Conservation (phyloP, 352 stramenopile genomes). For the Pythium dissotocum region DNA sequence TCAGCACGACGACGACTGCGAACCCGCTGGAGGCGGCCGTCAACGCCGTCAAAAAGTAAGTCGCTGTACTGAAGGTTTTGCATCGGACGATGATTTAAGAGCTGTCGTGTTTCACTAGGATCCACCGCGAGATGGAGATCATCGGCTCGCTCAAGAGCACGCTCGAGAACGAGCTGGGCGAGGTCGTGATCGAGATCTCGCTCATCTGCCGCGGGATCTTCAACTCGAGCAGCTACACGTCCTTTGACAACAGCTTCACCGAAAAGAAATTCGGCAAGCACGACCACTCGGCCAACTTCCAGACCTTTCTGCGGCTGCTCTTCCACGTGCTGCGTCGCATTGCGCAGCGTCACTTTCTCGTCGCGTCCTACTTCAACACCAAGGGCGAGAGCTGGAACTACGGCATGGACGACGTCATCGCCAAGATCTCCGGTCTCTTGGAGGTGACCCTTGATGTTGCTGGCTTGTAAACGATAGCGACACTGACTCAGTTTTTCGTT, state of each 20-base stretch:
- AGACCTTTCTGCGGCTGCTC: slow-evolving; percentile 65
- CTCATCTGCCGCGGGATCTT: slow-evolving; percentile 73
- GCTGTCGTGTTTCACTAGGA: slow-evolving; percentile 41
- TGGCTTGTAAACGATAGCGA: not conserved
- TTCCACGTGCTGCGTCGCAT: slow-evolving; percentile 68
- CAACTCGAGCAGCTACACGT: slow-evolving; percentile 75
- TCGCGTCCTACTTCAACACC: slow-evolving; percentile 61
- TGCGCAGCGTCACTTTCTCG: slow-evolving; percentile 66
- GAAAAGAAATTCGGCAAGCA: slow-evolving; percentile 71
- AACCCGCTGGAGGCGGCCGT: slow-evolving; percentile 60
- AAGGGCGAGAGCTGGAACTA: slow-evolving; percentile 70
- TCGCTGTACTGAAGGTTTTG: no score
- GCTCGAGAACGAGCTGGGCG: slow-evolving; percentile 63
- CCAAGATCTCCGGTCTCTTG: slow-evolving; percentile 59
- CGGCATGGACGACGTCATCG: slow-evolving; percentile 64
- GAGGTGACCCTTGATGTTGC: slow-evolving; percentile 38
- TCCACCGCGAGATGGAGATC: slow-evolving; percentile 75
- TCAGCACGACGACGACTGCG: not conserved
- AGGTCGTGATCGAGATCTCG: slow-evolving; percentile 61
- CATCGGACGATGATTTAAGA: no score
- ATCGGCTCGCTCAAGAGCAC: slow-evolving; percentile 74
- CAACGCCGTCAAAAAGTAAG: slow-evolving; percentile 66
- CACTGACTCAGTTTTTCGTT: not conserved
- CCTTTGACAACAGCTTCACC: slow-evolving; percentile 73
- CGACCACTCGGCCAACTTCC: slow-evolving; percentile 65